Base-by-base conservation (phyloP, 306 rosid genomes). In the Trifolium repens region DNA sequence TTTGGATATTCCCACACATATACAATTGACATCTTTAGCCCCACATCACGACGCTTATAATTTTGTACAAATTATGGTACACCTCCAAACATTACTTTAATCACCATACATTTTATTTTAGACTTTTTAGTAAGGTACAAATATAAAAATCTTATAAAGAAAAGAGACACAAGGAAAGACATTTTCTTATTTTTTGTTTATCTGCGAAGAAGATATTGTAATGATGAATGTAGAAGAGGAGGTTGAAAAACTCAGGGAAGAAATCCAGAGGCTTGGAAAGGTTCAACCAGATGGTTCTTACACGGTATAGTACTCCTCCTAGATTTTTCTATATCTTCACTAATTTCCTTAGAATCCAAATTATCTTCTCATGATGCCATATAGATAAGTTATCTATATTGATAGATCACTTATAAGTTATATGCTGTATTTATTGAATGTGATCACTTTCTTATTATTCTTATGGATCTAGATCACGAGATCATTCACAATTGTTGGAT, bases 141-240 rank as follows among this genome's bases (percentile, higher is more conserved):
- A 22, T 22, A 22, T 22, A 22, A 22, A 22, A 22, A 22, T 22
- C 24, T 22, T 22, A 22, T 22, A 22, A 22, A 22, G 24, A 22
- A 22, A 22, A 22, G 24, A 22, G 24, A 22, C 17, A 42, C 22
- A 1, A n/a, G 17, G 12, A 57, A 40, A 60, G 39, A 74, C 26
- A 75, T 27, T 67, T 72, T 62, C 1, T 46, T 37, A 0, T 39
- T 66, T 66, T 71, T 42, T 22, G 77, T 73, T 67, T 71, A 65
- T 66, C 54, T 3, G 39, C 53, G 74, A 64, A 22, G 55, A 77
- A 80, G 62, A 70, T 67, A 77, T 77, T 67, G 85, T 80, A 85
- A 72, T 67, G 78, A 94, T 94, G 97, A 94, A 94, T 57, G 97
- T 94, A 40, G 98, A 90, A 37, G 97, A 91, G 77, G 98, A 94